A percentile compares a stretch with the other conserved stretches of the same genome.
These are phyloP conservation scores for Clitocybe nebularis DNA, from an alignment of 1,284 basidiomycete species.

Conservation along the genomic window DNA sequence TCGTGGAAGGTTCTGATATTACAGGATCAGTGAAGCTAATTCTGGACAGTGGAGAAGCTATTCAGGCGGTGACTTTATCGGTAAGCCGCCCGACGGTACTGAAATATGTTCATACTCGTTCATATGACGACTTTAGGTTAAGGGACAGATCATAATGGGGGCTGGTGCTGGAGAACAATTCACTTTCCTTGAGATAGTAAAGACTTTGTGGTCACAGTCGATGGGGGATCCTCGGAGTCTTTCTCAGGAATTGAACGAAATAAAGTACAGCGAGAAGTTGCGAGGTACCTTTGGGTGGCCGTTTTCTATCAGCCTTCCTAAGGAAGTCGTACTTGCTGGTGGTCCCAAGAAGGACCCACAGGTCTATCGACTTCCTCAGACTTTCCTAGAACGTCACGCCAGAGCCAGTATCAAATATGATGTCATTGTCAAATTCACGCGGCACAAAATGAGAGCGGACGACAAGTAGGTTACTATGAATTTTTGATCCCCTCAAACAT, in stretches of 20 bases:
- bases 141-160: slow-evolving; percentile 42
- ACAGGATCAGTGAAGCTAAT: slow-evolving; percentile 26
- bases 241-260: slow-evolving; percentile 24
- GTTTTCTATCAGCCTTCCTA: slow-evolving; percentile 37
- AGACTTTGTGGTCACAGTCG: slow-evolving; percentile 39
- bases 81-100: slow-evolving; percentile 31
- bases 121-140: slow-evolving; percentile 25
- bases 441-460: slow-evolving; percentile 41
- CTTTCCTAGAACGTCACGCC: slow-evolving; percentile 41
- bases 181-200: slow-evolving; percentile 36
- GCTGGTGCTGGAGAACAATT: slow-evolving; percentile 33
- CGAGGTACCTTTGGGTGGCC: slow-evolving; percentile 37
- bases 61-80: slow-evolving; percentile 34
- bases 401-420: slow-evolving; percentile 42
- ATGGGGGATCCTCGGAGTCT: slow-evolving; percentile 27
- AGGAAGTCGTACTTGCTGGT: slow-evolving; percentile 29
- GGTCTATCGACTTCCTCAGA: slow-evolving; percentile 38
- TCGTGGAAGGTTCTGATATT: slow-evolving; percentile 22
- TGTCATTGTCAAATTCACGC: slow-evolving; percentile 33
- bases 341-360: slow-evolving; percentile 26
- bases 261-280: slow-evolving; percentile 30
- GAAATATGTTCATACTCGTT: background rate
- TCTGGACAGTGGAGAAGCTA: slow-evolving; percentile 37
- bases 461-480: slow-evolving; percentile 28
- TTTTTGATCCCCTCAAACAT: background rate